These are phyloP conservation scores for Ophiostoma quercus DNA, from an alignment of 2,329 filamentous ascomycete genomes.

Conservation along the genomic window DNA sequence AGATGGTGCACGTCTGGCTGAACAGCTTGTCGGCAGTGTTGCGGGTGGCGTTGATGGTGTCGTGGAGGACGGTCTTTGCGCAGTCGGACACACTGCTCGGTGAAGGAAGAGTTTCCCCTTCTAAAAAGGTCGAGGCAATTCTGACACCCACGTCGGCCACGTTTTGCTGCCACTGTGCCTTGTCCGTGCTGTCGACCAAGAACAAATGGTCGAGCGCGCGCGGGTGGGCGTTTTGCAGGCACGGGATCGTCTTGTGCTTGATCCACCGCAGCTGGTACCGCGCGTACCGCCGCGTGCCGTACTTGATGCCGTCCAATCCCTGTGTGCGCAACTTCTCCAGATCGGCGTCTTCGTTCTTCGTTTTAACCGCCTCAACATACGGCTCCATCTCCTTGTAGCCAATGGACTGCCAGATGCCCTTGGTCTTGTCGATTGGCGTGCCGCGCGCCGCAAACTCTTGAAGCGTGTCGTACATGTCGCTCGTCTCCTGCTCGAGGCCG, in stretches of 20 bases:
- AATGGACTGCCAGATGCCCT: conserved; percentile 94
- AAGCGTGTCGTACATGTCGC: conserved; percentile 42
- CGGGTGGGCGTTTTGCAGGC: conserved; percentile 52
- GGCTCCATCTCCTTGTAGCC: conserved; percentile 86
- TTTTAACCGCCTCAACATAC: conserved; percentile 48
- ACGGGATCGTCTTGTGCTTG: conserved; percentile 69
- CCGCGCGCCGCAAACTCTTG: conserved; percentile 40
- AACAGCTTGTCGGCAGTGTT: conserved; percentile 34
- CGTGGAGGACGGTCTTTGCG: conserved; percentile 53
- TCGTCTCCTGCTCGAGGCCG: conserved; percentile 48
- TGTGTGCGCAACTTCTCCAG: conserved; percentile 51
- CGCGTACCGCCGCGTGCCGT: conserved; percentile 81
- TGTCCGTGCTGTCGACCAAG: conserved; percentile 73
- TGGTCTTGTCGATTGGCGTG: conserved; percentile 60
- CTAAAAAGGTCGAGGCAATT: conserved; percentile 60
- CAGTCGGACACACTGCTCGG: conserved; percentile 46
- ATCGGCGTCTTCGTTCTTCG: conserved; percentile 30
- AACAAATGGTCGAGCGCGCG: conserved; percentile 58
- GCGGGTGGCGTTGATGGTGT: conserved; percentile 37
- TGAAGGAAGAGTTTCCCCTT: conserved; percentile 44
- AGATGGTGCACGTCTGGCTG: conserved; percentile 66
- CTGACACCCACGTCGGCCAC: conserved; percentile 61
- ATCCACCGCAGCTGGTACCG: conserved; percentile 84
- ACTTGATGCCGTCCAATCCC: conserved; percentile 70
- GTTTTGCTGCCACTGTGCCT: conserved; percentile 53